Percentiles rank a stretch among this genome's conserved stretches.
phyloP scores from a whole-genome alignment of 1,284 basidiomycete genomes.

The Ceratobasidium sp. region DNA sequence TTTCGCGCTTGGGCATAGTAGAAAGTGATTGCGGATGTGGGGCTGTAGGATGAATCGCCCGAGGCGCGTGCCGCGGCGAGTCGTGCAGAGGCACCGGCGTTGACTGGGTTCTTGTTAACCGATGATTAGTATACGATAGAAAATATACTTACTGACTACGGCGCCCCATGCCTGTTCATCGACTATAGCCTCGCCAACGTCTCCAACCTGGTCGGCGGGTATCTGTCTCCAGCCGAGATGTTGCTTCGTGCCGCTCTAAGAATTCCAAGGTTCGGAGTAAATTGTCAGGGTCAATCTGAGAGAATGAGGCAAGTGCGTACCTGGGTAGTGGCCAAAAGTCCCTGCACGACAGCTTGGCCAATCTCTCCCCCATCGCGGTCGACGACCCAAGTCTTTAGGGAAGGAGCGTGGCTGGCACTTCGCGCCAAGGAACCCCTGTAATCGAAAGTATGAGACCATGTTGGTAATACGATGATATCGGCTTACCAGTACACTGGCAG shows the following conservation, averaged over 20 bases:
- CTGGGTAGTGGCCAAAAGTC: constrained; percentile 22
- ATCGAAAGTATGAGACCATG: background rate
- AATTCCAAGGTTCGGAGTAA: constrained; percentile 48
- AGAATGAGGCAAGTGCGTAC: background rate
- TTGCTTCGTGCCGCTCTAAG: constrained; percentile 46
- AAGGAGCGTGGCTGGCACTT: constrained; percentile 36
- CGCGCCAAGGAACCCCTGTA: constrained; percentile 46
- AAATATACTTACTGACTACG: constrained; percentile 54
- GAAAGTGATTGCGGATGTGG: constrained; percentile 53
- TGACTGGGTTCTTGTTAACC: constrained; percentile 50
- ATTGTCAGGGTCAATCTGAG: too few relatives aligned
- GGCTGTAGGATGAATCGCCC: constrained; percentile 55
- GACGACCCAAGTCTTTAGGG: constrained; percentile 60
- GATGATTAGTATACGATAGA: background rate
- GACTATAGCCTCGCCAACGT: constrained; percentile 53
- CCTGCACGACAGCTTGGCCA: constrained; percentile 52
- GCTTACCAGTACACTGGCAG: constrained; percentile 35
- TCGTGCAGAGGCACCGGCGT: constrained; percentile 52
- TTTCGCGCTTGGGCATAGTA: too few relatives aligned
- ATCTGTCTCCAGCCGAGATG: constrained; percentile 54
- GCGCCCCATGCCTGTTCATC: constrained; percentile 56
- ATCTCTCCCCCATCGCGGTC: constrained; percentile 60
- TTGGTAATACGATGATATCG: too few relatives aligned
- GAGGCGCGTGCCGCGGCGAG: constrained; percentile 53
- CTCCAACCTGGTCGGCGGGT: constrained; percentile 46